Evolutionary conservation across 1,284 basidiomycete species (phyloP), one percentile per base, ranked within the genome.

Genomic region (Microbotryum intermedium): DNA sequence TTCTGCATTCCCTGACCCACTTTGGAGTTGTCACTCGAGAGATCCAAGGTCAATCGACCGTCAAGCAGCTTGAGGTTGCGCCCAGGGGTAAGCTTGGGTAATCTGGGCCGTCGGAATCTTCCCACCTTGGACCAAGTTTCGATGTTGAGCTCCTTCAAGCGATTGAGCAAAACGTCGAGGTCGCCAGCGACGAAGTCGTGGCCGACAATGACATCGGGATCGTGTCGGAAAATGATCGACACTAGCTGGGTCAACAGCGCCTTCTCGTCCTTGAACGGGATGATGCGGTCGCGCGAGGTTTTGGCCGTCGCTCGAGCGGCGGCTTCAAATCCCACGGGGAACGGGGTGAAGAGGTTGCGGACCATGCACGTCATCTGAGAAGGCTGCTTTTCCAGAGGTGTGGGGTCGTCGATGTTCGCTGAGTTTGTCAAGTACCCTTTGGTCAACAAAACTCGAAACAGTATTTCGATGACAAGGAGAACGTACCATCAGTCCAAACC

Each of bases 111-210:
- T 59, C 90, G 82, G 77, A 97, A 90, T n/a, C 95, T 83, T 42
- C 94, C 90, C 25, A 99, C 82, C 39, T 90, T 83, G 21, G 90
- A 93, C 90, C 90, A 97, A 72, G 97, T 88, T 57, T 95, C 89
- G 16, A 83, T 83, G 72, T 90, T 90, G 49, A 90, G 80, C 65
- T 95, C 90, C 65, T 84, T 83, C 86, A 98, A 88, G 1, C 95
- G 85, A 71, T 90, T 86, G 26, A 99, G 80, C 23, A 99, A 79
- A 26, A 95, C 87, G 70, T 98, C 94, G 30, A 97, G 81, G 5
- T 87, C 86, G 49, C 87, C 87, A n/a, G 90, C 92, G 13, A 90
- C 78, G 74, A 99, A 94, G 61, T 97, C 92, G 72, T 97, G 92
- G 0, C 94, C 92, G 34, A 98, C 81, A 54, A 98, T 84, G 39